Percentiles rank a stretch among this genome's conserved stretches.
These are phyloP conservation scores for Euclidium syriacum DNA, from an alignment of 345 rosid genomes.

Conservation along the genomic window DNA sequence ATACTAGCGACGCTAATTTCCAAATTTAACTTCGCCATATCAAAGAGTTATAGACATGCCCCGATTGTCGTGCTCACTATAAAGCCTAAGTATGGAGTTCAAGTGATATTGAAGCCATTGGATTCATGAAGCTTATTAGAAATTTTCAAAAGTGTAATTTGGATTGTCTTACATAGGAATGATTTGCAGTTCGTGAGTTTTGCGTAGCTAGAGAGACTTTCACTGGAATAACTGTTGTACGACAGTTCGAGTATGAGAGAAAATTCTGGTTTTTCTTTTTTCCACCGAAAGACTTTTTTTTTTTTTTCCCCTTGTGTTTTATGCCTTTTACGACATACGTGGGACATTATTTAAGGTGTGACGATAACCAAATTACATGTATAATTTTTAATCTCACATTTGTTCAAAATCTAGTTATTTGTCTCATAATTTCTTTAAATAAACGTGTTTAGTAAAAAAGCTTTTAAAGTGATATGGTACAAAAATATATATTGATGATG, in stretches of 20 bases:
- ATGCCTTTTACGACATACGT: not conserved
- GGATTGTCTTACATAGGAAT: not conserved
- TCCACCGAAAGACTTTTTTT: not conserved
- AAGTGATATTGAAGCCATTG: conserved; percentile 50
- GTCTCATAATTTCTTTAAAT: not conserved
- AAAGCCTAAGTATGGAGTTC: conserved; percentile 79
- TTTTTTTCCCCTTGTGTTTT: too few relatives aligned
- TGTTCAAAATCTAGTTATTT: not conserved
- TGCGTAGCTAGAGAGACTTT: conserved; percentile 2
- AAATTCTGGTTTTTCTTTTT: not conserved
- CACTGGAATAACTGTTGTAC: not conserved
- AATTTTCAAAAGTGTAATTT: not conserved
- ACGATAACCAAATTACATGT: not conserved
- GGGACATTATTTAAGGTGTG: not conserved
- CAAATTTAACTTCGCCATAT: conserved; percentile 45
- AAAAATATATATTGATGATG: too few relatives aligned
- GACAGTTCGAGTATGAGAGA: not conserved
- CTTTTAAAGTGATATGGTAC: too few relatives aligned
- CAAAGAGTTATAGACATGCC: conserved; percentile 64
- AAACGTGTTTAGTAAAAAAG: not conserved
- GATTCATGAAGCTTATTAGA: conserved; percentile 17
- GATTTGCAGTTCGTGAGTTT: not conserved
- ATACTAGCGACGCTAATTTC: conserved; percentile 62
- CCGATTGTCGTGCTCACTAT: conserved; percentile 66
- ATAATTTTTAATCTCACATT: not conserved